A percentile compares a stretch with the other conserved stretches of the same genome.
Evolutionary conservation across 2,329 filamentous ascomycete species (phyloP).

Genomic region (Talaromyces piceae): DNA sequence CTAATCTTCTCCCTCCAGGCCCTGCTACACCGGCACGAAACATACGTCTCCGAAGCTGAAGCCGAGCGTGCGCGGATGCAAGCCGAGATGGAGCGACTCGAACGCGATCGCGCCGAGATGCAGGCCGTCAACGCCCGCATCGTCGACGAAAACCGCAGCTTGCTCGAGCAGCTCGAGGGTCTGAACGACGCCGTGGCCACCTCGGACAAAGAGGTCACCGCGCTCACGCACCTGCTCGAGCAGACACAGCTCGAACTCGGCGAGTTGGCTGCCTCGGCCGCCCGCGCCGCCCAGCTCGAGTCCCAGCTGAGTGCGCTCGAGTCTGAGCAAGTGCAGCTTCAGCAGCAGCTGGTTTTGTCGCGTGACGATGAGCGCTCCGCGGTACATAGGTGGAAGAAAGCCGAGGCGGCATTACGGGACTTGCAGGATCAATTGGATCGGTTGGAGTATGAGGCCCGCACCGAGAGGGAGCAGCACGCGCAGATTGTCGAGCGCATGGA

Average conservation of each 20-base stretch:
- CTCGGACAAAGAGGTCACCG: slow-evolving; percentile 71
- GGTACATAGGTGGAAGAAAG: slow-evolving; percentile 74
- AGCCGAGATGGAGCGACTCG: slow-evolving; percentile 65
- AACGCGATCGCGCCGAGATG: slow-evolving; percentile 63
- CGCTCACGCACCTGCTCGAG: slow-evolving; percentile 67
- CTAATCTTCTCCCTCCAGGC: slow-evolving; percentile 77
- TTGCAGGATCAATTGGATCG: slow-evolving; percentile 82
- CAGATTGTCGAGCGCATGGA: slow-evolving; percentile 81
- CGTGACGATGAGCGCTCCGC: slow-evolving; percentile 72
- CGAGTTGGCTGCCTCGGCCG: slow-evolving; percentile 64
- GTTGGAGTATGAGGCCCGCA: slow-evolving; percentile 74
- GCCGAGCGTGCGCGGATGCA: slow-evolving; percentile 69
- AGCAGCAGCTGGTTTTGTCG: slow-evolving; percentile 58
- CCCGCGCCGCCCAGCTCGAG: slow-evolving; percentile 71
- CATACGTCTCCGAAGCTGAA: slow-evolving; percentile 88
- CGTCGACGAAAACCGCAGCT: slow-evolving; percentile 71
- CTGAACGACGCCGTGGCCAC: slow-evolving; percentile 73
- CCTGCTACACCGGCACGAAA: slow-evolving; percentile 82
- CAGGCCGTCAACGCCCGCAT: slow-evolving; percentile 70
- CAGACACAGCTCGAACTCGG: slow-evolving; percentile 72
- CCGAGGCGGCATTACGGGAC: slow-evolving; percentile 68
- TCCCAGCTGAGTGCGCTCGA: slow-evolving; percentile 72
- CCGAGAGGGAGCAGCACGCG: slow-evolving; percentile 72
- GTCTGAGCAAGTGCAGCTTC: slow-evolving; percentile 67
- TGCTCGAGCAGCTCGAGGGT: slow-evolving; percentile 76